These are phyloP conservation scores for Achaetomiella virescens DNA, from an alignment of 495 filamentous ascomycete genomes.

Conservation along the genomic window DNA sequence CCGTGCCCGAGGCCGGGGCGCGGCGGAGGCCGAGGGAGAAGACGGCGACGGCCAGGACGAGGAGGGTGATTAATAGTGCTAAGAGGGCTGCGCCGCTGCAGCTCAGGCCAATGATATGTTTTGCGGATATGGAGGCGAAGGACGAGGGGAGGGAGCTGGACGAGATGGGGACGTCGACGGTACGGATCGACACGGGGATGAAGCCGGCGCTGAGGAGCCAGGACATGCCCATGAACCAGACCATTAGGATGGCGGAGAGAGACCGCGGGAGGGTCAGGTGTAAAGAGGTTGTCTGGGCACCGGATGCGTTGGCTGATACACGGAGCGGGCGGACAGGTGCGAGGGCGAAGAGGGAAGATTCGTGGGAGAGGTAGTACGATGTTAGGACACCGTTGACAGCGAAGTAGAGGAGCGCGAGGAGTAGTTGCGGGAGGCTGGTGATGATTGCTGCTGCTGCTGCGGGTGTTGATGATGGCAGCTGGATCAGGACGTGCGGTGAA, in stretches of 20 bases:
- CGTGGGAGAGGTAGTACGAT: conserved; percentile 38
- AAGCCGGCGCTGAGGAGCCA: conserved; percentile 36
- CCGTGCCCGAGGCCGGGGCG: conserved; percentile 23
- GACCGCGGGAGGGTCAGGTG: conserved; percentile 39
- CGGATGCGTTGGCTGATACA: conserved; percentile 28
- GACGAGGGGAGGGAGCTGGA: background rate
- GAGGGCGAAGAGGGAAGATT: conserved; percentile 36
- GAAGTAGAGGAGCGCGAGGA: conserved; percentile 38
- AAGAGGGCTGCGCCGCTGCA: conserved; percentile 35
- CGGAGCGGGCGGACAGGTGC: conserved; percentile 26
- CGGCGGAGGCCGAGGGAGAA: conserved; percentile 29
- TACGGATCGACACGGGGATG: conserved; percentile 17
- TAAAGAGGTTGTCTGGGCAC: conserved; percentile 32
- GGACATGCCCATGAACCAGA: conserved; percentile 31
- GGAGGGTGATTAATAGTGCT: conserved; percentile 27
- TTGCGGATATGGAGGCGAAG: too few relatives aligned
- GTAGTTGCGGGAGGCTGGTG: conserved; percentile 34
- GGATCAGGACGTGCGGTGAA: conserved; percentile 21
- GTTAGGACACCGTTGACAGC: conserved; percentile 35
- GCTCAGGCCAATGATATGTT: too few relatives aligned
- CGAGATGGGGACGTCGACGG: conserved; percentile 3
- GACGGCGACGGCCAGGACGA: conserved; percentile 24
- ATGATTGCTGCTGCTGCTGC: conserved; percentile 26
- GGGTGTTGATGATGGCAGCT: conserved; percentile 7
- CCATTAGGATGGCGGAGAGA: conserved; percentile 31